phyloP scores from a whole-genome alignment of 1,284 basidiomycete species.

The Ceratobasidium sp. region DNA sequence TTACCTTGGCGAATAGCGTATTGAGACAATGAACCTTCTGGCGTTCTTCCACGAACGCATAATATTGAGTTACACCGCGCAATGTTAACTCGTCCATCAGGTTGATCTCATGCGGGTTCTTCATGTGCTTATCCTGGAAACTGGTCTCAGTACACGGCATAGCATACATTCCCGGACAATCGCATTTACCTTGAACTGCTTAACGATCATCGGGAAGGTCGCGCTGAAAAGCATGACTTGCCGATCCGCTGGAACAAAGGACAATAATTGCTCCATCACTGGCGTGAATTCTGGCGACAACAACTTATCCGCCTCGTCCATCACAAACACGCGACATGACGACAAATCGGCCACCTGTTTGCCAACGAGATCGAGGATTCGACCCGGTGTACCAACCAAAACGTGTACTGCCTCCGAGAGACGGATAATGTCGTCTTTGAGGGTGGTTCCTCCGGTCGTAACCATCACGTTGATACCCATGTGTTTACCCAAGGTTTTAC shows the following conservation, averaged over 20 bases:
- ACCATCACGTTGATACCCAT: constrained; percentile 98
- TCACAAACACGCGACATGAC: constrained; percentile 94
- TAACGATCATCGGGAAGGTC: constrained; percentile 98
- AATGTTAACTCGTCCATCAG: constrained; percentile 99
- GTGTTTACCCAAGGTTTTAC: constrained; percentile 96
- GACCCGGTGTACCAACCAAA: constrained; percentile 94
- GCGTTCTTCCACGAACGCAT: constrained; percentile 97
- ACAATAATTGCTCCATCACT: constrained; percentile 95
- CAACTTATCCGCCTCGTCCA: constrained; percentile 99
- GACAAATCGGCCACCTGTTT: constrained; percentile 93
- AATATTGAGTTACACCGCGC: constrained; percentile 98
- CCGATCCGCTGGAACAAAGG: constrained; percentile 81
- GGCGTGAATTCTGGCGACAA: constrained; percentile 97
- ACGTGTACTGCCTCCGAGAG: constrained; percentile 91
- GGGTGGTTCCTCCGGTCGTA: constrained; percentile 95
- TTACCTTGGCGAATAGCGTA: constrained; percentile 92
- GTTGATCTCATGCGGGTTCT: constrained; percentile 95
- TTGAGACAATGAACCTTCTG: constrained; percentile 99
- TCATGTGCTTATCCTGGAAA: constrained; percentile 93
- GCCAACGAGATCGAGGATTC: constrained; percentile 92
- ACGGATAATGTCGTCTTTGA: constrained; percentile 97
- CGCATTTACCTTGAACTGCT: constrained; percentile 87
- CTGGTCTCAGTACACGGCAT: background rate
- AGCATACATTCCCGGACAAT: constrained; percentile 23
- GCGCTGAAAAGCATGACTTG: constrained; percentile 99